Percentiles rank a stretch among this genome's conserved stretches.
phyloP scores from a whole-genome alignment of 2,329 filamentous ascomycete genomes.

The Ophiostoma novo-ulmi region DNA sequence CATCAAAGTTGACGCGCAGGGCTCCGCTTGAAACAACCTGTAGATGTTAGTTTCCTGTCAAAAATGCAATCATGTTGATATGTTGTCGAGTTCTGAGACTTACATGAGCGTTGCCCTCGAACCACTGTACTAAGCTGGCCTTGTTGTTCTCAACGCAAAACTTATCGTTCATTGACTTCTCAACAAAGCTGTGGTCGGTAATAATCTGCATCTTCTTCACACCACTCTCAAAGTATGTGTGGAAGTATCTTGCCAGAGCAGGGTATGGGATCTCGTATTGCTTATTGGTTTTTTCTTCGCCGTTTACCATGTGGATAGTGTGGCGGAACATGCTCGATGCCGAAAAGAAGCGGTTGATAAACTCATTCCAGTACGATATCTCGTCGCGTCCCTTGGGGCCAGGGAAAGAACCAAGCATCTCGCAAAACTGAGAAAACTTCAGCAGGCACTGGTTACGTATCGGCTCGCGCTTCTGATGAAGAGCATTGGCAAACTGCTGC shows the following conservation, averaged over 20 bases:
- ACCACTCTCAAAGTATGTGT: conserved; percentile 81
- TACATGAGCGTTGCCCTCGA: conserved; percentile 76
- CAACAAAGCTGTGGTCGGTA: conserved; percentile 60
- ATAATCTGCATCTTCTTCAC: conserved; percentile 81
- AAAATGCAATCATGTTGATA: not conserved
- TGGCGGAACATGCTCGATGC: conserved; percentile 71
- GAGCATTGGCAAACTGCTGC: conserved; percentile 35
- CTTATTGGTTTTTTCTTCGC: conserved; percentile 60
- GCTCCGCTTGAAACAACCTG: conserved; percentile 75
- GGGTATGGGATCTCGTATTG: conserved; percentile 81
- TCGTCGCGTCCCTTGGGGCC: conserved; percentile 60
- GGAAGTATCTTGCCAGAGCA: conserved; percentile 81
- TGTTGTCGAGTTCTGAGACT: conserved; percentile 33
- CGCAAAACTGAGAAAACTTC: conserved; percentile 58
- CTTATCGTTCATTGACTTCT: conserved; percentile 55
- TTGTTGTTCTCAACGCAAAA: conserved; percentile 71
- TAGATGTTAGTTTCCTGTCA: not conserved
- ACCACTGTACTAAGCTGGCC: conserved; percentile 84
- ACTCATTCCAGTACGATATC: conserved; percentile 69
- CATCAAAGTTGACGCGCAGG: conserved; percentile 73
- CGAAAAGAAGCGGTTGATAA: conserved; percentile 79
- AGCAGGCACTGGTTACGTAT: conserved; percentile 55
- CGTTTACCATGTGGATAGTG: conserved; percentile 54
- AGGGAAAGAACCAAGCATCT: conserved; percentile 53
- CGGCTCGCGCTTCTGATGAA: conserved; percentile 46